phyloP scores from a whole-genome alignment of 2,329 filamentous ascomycete genomes.

The Colletotrichum salicis region DNA sequence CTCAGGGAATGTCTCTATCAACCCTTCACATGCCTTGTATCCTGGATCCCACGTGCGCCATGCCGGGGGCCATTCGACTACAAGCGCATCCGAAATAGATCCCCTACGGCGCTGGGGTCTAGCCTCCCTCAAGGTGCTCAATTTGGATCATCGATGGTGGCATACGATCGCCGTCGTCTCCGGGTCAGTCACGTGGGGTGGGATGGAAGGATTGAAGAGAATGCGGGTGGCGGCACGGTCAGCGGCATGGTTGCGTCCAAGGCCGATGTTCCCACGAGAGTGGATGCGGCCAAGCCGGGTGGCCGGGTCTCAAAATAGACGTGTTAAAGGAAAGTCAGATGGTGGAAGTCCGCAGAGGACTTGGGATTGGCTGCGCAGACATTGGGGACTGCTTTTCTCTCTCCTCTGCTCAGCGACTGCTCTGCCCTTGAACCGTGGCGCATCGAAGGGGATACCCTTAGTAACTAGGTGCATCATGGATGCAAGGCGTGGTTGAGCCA shows the following conservation, averaged over 20 bases:
- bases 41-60: not conserved
- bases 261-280: not conserved
- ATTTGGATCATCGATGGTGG: not conserved
- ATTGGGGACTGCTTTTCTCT: not conserved
- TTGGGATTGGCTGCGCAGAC: not conserved
- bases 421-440: slow-evolving; percentile 6
- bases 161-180: not conserved
- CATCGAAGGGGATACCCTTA: not conserved
- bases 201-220: not conserved
- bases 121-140: not conserved
- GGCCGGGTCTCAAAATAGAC: slow-evolving; percentile 23
- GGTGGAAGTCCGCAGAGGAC: slow-evolving; percentile 4
- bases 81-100: slow-evolving; percentile 20
- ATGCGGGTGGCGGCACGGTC: not conserved
- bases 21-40: slow-evolving; percentile 11
- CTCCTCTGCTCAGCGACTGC: not conserved
- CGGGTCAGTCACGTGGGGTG: slow-evolving; percentile 11
- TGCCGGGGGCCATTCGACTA: not conserved
- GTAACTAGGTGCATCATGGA: slow-evolving; percentile 6
- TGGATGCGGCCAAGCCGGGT: slow-evolving; percentile 24
- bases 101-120: not conserved
- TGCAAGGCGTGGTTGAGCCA: not conserved
- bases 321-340: slow-evolving; percentile 1
- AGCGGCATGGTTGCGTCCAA: not conserved
- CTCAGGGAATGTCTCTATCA: slow-evolving; percentile 4